A percentile compares a stretch with the other conserved stretches of the same genome.
Conservation (phyloP, 257 asterid genomes). For the Schizonepeta tenuifolia region DNA sequence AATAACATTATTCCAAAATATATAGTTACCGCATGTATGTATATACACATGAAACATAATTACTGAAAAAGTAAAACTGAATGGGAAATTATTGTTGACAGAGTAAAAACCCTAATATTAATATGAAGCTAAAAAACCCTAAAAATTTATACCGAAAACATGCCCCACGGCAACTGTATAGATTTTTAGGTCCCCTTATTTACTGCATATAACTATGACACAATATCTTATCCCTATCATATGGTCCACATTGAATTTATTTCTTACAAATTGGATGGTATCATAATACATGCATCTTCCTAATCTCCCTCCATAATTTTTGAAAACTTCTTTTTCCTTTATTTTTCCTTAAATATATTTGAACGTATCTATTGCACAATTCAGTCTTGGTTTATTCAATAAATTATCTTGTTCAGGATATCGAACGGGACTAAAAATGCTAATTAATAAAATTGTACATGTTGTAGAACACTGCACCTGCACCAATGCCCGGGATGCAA, state of each 20-base stretch:
- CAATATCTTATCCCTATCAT: not conserved
- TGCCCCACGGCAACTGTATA: not conserved
- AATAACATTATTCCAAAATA: not conserved
- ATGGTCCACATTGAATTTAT: constrained; percentile 2
- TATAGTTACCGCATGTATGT: not conserved
- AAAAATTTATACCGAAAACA: not conserved
- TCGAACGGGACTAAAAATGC: not conserved
- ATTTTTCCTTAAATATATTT: not conserved
- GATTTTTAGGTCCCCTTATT: not conserved
- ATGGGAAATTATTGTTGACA: not conserved
- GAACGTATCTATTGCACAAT: not conserved
- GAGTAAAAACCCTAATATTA: not conserved
- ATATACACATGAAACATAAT: not conserved
- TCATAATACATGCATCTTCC: not conserved
- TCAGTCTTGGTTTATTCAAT: no score
- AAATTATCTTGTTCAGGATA: no score
- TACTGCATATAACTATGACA: not conserved
- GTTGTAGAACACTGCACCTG: constrained; percentile 82
- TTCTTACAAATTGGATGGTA: no score
- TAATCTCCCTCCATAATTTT: not conserved
- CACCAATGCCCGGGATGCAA: constrained; percentile 89
- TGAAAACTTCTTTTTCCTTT: not conserved
- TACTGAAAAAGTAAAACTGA: not conserved
- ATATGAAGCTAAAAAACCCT: not conserved
- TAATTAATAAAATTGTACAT: not conserved